These are phyloP conservation scores for Oxalis stricta DNA, from an alignment of 441 rosid species.

Conservation along the genomic window DNA sequence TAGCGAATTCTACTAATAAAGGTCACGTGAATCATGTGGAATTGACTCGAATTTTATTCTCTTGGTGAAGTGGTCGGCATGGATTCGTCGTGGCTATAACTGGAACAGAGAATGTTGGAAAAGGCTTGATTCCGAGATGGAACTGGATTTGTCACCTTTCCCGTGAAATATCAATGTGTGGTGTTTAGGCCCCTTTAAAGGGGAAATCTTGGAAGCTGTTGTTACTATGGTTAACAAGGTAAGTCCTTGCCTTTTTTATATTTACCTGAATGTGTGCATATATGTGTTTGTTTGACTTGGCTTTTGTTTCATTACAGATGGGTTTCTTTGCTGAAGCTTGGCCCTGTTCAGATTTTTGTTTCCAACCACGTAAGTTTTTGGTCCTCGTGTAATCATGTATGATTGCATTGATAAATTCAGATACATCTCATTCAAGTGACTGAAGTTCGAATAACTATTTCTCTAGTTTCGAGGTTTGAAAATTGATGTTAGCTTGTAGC, in stretches of 20 bases:
- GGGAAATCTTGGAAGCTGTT: conserved; percentile 81
- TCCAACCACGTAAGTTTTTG: conserved; percentile 64
- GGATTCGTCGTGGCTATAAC: conserved; percentile 92
- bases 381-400: background rate
- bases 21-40: too few species aligned
- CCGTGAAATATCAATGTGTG: conserved; percentile 77
- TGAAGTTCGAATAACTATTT: too few species aligned
- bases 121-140: conserved; percentile 85
- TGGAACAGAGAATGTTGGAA: conserved; percentile 67
- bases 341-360: conserved; percentile 89
- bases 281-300: background rate
- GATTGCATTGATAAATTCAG: background rate
- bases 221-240: conserved; percentile 93
- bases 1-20: too few species aligned
- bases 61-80: conserved; percentile 49
- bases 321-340: conserved; percentile 93
- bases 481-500: too few species aligned
- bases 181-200: conserved; percentile 87
- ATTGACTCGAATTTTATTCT: too few species aligned
- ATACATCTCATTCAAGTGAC: too few species aligned
- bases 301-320: conserved; percentile 34
- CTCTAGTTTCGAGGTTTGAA: background rate
- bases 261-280: background rate
- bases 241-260: background rate
- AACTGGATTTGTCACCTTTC: conserved; percentile 74